phyloP scores from a whole-genome alignment of 192 early-diverging fungal species.

The Blastocladiella britannica region DNA sequence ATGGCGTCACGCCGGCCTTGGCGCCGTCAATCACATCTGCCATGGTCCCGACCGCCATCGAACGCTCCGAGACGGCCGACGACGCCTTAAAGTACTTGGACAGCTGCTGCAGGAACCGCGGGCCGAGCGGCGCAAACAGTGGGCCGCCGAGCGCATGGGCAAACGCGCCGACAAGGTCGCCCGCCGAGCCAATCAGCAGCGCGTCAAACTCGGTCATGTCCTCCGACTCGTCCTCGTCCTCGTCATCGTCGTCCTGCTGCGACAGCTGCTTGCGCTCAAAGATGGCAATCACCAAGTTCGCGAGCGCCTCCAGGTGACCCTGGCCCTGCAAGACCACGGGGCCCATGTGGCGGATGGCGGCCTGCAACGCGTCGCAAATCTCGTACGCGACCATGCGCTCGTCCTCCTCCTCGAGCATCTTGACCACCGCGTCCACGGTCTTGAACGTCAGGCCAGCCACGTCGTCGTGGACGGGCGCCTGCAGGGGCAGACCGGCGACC shows the following conservation, averaged over 20 bases:
- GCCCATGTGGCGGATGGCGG: conserved; percentile 12
- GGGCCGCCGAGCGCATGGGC: conserved; percentile 1
- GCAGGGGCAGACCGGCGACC: conserved; percentile 16
- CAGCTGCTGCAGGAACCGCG: conserved; percentile 3
- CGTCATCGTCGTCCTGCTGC: conserved; percentile 8
- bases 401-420: conserved; percentile 15
- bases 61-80: conserved; percentile 4
- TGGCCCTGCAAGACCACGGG: conserved; percentile 9
- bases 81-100: conserved; percentile 3
- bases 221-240: conserved; percentile 1
- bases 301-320: conserved; percentile 4
- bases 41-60: conserved; percentile 6
- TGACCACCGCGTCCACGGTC: conserved; percentile 13
- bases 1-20: conserved; percentile 4
- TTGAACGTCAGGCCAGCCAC: conserved; percentile 13
- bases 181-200: conserved; percentile 6
- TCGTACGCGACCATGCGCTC: conserved; percentile 16
- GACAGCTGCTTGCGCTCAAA: conserved; percentile 14
- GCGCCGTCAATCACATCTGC: conserved; percentile 5
- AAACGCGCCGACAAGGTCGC: conserved; percentile 6
- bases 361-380: conserved; percentile 10
- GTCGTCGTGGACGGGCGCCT: conserved; percentile 17
- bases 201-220: conserved; percentile 7
- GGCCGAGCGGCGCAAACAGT: neutral
- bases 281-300: conserved; percentile 10